A percentile compares a stretch with the other conserved stretches of the same genome.
These are phyloP conservation scores for Leccinum sublutescens DNA, from an alignment of 768 basidiomycete genomes.

Conservation along the genomic window DNA sequence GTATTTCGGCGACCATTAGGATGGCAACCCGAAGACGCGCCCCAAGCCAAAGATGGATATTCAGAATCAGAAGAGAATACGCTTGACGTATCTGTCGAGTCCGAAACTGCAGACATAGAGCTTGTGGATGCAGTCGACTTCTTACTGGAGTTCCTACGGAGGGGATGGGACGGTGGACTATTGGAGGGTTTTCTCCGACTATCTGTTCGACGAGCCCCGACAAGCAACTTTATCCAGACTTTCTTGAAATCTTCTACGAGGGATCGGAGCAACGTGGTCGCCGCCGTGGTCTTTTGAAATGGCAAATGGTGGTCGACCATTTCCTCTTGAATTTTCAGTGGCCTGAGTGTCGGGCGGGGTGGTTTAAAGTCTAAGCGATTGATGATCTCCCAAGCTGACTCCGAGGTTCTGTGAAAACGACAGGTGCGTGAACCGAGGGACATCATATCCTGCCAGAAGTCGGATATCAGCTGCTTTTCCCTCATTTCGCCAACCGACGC, in stretches of 20 bases:
- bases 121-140: neutral
- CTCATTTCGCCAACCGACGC: conserved; percentile 4
- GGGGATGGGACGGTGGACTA: neutral
- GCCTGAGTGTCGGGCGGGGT: neutral
- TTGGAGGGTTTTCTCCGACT: neutral
- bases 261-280: conserved; percentile 13
- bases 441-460: conserved; percentile 18
- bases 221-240: conserved; percentile 2
- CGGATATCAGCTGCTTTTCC: conserved; percentile 12
- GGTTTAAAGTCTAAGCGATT: neutral
- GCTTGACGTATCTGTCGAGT: neutral
- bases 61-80: neutral
- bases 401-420: conserved; percentile 10
- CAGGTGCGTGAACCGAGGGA: conserved; percentile 7
- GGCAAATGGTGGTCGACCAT: conserved; percentile 14
- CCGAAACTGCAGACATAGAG: neutral
- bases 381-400: conserved; percentile 17
- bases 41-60: neutral
- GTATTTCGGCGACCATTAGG: neutral
- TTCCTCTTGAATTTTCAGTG: conserved; percentile 16
- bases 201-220: neutral
- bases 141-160: neutral
- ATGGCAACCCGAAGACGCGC: conserved; percentile 5
- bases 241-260: conserved; percentile 10
- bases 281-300: conserved; percentile 16